phyloP scores from a whole-genome alignment of 176 grass and related monocot species.

The Oryza coarctata region DNA sequence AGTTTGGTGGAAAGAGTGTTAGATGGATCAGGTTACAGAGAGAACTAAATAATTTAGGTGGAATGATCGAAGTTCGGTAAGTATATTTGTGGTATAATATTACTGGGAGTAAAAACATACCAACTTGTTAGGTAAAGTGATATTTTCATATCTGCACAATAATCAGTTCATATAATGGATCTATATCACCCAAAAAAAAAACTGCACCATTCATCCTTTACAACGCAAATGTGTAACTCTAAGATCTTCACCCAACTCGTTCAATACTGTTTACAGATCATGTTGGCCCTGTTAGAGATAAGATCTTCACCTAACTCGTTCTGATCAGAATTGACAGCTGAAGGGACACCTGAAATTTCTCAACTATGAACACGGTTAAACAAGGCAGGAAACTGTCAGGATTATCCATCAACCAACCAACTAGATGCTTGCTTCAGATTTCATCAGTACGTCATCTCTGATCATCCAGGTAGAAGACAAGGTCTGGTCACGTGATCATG shows the following conservation, averaged over 20 bases:
- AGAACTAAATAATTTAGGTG: too few relatives aligned
- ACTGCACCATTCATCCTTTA: background rate
- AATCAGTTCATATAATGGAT: background rate
- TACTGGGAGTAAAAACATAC: too few relatives aligned
- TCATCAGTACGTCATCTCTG: background rate
- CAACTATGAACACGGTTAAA: constrained; percentile 3
- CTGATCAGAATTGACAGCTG: background rate
- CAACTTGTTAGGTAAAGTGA: too few relatives aligned
- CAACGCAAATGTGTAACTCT: background rate
- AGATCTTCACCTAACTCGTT: background rate
- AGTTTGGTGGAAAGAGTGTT: too few relatives aligned
- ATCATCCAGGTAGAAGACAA: constrained; percentile 17
- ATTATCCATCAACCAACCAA: constrained; percentile 19
- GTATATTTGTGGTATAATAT: too few relatives aligned
- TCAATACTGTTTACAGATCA: background rate
- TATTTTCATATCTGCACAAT: background rate
- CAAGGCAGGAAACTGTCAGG: background rate
- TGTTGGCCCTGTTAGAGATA: constrained; percentile 18
- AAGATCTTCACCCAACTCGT: too few relatives aligned
- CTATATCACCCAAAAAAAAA: background rate
- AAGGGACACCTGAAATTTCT: constrained; percentile 23
- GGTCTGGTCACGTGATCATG: constrained; percentile 31
- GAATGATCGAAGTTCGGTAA: too few relatives aligned
- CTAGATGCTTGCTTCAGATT: constrained; percentile 9
- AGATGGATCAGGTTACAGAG: too few relatives aligned